Conservation (phyloP, 192 early-diverging fungal species). For the Linderina pennispora region DNA sequence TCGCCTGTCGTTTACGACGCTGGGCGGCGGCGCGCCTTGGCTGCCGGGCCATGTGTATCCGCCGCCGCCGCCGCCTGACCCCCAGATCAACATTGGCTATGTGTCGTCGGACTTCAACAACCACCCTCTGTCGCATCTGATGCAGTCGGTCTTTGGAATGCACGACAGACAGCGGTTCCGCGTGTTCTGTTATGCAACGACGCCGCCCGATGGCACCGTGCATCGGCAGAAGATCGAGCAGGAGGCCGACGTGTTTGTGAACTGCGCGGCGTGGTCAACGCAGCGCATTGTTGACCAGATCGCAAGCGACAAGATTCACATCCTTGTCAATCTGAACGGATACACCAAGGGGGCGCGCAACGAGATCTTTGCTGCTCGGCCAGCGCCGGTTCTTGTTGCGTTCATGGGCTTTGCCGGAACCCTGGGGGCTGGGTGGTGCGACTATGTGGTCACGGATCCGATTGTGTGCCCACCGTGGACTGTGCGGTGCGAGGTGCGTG, state of each 20-base stretch:
- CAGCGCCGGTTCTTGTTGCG: slow-evolving; percentile 80
- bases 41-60: slow-evolving; percentile 53
- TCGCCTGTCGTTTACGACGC: slow-evolving; percentile 68
- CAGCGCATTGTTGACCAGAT: slow-evolving; percentile 74
- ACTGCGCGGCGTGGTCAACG: slow-evolving; percentile 65
- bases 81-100: slow-evolving; percentile 76
- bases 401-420: slow-evolving; percentile 96
- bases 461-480: slow-evolving; percentile 67
- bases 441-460: slow-evolving; percentile 74
- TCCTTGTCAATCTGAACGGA: slow-evolving; percentile 90
- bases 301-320: slow-evolving; percentile 71
- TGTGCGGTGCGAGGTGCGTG: slow-evolving; percentile 53
- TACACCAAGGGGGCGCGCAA: slow-evolving; percentile 96
- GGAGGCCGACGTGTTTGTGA: slow-evolving; percentile 74
- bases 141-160: slow-evolving; percentile 93
- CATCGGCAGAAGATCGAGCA: slow-evolving; percentile 77
- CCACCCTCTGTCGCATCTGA: slow-evolving; percentile 87
- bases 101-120: slow-evolving; percentile 92
- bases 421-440: slow-evolving; percentile 79
- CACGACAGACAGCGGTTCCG: slow-evolving; percentile 70
- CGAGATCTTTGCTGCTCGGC: slow-evolving; percentile 89
- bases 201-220: slow-evolving; percentile 66
- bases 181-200: slow-evolving; percentile 81
- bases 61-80: slow-evolving; percentile 69
- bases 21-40: slow-evolving; percentile 51